phyloP scores from a whole-genome alignment of 139 green algal genomes.

The Micractinium conductrix region DNA sequence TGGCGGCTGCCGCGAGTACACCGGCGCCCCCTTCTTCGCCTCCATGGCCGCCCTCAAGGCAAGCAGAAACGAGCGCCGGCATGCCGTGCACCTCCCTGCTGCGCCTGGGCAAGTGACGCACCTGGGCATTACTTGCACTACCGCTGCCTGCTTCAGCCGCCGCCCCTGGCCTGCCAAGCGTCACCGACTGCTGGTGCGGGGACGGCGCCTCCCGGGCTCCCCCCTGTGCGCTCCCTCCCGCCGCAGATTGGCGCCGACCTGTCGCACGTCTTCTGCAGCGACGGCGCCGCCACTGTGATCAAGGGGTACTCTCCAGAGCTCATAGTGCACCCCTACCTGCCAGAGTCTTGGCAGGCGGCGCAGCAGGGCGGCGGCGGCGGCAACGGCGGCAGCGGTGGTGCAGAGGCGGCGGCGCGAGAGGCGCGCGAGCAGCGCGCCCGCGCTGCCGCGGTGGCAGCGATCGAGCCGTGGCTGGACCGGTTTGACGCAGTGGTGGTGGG shows the following conservation, averaged over 20 bases:
- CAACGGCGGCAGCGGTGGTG: no score
- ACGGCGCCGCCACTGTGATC: conserved; percentile 85
- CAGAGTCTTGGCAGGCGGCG: conserved; percentile 43
- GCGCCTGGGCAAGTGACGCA: no score
- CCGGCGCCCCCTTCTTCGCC: conserved; percentile 96
- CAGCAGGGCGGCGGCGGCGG: no score
- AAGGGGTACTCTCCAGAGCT: conserved; percentile 96
- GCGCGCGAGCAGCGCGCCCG: background rate
- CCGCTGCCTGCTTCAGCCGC: no score
- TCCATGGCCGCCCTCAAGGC: conserved; percentile 81
- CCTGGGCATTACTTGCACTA: no score
- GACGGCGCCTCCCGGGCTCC: no score
- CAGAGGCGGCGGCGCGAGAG: background rate
- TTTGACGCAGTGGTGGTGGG: conserved; percentile 80
- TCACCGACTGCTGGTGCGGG: no score
- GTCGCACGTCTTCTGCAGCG: conserved; percentile 91
- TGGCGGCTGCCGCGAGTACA: conserved; percentile 94
- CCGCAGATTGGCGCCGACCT: conserved; percentile 86
- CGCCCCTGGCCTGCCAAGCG: no score
- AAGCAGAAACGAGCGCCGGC: no score
- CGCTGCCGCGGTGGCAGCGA: conserved; percentile 35
- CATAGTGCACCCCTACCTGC: conserved; percentile 93
- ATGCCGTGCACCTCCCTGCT: no score
- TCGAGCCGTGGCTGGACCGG: conserved; percentile 67
- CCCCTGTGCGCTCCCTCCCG: no score